phyloP scores from a whole-genome alignment of 2,329 filamentous ascomycete species.

The Aspergillus terreus region DNA sequence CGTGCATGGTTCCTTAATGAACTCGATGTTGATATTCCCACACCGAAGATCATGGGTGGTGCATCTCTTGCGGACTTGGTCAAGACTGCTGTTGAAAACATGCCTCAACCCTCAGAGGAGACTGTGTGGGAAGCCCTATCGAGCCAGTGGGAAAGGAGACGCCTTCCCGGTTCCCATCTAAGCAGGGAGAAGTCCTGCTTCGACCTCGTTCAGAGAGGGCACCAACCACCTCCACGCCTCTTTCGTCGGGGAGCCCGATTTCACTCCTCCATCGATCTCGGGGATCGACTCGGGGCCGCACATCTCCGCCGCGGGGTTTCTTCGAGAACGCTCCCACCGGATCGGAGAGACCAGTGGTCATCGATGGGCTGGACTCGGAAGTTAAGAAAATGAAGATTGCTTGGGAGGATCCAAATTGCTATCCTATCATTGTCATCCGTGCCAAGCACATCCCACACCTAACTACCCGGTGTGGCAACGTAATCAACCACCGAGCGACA shows the following conservation, averaged over 20 bases:
- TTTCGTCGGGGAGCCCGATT: background rate
- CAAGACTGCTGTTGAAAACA: background rate
- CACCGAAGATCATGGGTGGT: constrained; percentile 5
- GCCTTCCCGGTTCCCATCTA: constrained; percentile 1
- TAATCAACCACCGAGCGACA: too few species aligned
- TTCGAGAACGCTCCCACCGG: background rate
- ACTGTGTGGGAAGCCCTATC: background rate
- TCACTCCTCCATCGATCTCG: background rate
- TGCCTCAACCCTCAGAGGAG: background rate
- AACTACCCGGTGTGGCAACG: too few species aligned
- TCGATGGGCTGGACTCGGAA: background rate
- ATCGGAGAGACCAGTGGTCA: constrained; percentile 1
- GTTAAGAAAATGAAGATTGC: background rate
- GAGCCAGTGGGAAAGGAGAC: background rate
- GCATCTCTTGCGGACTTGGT: constrained; percentile 2
- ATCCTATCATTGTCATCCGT: too few species aligned
- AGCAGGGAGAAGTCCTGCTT: background rate
- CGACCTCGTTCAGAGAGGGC: background rate
- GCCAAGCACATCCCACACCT: too few species aligned
- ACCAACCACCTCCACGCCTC: constrained; percentile 1
- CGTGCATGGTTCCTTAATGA: constrained; percentile 7
- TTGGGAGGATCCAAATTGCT: too few species aligned
- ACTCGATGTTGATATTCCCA: constrained; percentile 4
- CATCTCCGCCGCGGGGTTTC: background rate
- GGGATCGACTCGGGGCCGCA: background rate